Evolutionary conservation across 371 early-diverging fungal genomes (phyloP).

Genomic region (Phascolomyces articulosus): DNA sequence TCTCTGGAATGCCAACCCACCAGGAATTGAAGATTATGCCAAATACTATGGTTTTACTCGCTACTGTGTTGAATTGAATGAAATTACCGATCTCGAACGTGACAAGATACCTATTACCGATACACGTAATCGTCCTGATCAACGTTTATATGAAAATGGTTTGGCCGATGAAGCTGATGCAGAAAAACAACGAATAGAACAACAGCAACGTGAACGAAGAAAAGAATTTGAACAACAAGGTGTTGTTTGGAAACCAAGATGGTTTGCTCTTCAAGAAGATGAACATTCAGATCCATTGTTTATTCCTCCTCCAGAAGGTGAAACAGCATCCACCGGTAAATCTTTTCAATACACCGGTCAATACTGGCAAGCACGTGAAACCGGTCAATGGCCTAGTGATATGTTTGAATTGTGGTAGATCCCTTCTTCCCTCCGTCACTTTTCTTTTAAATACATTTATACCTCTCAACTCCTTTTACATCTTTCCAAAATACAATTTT

Average conservation of each 20-base stretch:
- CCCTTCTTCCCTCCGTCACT: too few species aligned
- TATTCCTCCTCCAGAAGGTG: constrained; percentile 36
- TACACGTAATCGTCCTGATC: constrained; percentile 89
- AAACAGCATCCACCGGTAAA: constrained; percentile 44
- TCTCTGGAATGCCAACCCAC: constrained; percentile 80
- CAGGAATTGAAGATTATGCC: constrained; percentile 64
- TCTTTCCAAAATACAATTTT: constrained; percentile 15
- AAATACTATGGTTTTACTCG: constrained; percentile 89
- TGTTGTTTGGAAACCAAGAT: constrained; percentile 66
- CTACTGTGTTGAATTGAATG: constrained; percentile 86
- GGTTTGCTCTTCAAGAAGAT: constrained; percentile 63
- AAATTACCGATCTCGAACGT: constrained; percentile 62
- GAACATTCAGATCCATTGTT: constrained; percentile 15
- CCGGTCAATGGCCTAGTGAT: constrained; percentile 38
- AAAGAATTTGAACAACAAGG: constrained; percentile 69
- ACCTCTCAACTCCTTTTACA: too few species aligned
- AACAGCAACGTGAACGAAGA: constrained; percentile 80
- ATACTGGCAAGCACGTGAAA: constrained; percentile 78
- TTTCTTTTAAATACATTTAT: background rate
- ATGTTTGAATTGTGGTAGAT: constrained; percentile 46
- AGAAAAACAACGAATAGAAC: constrained; percentile 88
- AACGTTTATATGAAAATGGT: constrained; percentile 81
- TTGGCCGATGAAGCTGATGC: constrained; percentile 76
- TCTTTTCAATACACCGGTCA: constrained; percentile 81
- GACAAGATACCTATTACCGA: constrained; percentile 82